A percentile compares a stretch with the other conserved stretches of the same genome.
Evolutionary conservation across 1,284 basidiomycete genomes (phyloP).

Genomic region (Moniliophthora roreri): DNA sequence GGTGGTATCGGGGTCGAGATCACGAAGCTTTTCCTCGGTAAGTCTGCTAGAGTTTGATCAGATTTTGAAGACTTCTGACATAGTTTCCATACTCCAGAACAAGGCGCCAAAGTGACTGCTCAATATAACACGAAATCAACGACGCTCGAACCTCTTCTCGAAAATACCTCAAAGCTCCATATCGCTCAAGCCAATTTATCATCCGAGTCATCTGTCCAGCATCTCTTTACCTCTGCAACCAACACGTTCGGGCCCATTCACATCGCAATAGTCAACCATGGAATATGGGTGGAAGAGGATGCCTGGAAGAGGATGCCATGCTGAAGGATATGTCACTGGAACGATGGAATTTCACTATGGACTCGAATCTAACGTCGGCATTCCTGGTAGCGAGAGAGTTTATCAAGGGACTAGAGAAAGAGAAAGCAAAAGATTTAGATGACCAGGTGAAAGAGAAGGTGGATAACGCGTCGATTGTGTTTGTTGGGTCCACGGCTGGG

Average conservation of each 20-base stretch:
- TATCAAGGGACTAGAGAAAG: slow-evolving; percentile 44
- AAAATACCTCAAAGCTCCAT: slow-evolving; percentile 35
- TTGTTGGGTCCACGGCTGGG: slow-evolving; percentile 72
- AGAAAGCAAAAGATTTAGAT: slow-evolving; percentile 31
- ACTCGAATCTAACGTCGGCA: slow-evolving; percentile 64
- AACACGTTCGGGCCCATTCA: slow-evolving; percentile 50
- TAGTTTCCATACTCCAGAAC: slow-evolving; percentile 37
- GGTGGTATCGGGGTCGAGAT: slow-evolving; percentile 3
- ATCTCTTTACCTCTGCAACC: slow-evolving; percentile 40
- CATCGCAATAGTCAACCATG: slow-evolving; percentile 66
- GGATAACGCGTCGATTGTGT: slow-evolving; percentile 56
- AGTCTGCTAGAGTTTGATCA: too few relatives aligned
- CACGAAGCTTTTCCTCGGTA: not conserved
- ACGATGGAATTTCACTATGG: slow-evolving; percentile 64
- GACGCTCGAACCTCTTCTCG: slow-evolving; percentile 44
- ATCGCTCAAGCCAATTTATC: slow-evolving; percentile 58
- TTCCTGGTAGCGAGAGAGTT: slow-evolving; percentile 70
- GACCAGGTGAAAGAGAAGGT: not conserved
- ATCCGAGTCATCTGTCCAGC: slow-evolving; percentile 47
- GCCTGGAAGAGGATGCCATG: slow-evolving; percentile 42
- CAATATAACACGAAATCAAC: slow-evolving; percentile 65
- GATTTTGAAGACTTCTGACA: not conserved
- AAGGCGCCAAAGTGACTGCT: slow-evolving; percentile 69
- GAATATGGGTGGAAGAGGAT: slow-evolving; percentile 46
- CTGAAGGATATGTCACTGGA: slow-evolving; percentile 60